Conservation (phyloP, 805 yeast genomes). For the Lipomyces sp. region DNA sequence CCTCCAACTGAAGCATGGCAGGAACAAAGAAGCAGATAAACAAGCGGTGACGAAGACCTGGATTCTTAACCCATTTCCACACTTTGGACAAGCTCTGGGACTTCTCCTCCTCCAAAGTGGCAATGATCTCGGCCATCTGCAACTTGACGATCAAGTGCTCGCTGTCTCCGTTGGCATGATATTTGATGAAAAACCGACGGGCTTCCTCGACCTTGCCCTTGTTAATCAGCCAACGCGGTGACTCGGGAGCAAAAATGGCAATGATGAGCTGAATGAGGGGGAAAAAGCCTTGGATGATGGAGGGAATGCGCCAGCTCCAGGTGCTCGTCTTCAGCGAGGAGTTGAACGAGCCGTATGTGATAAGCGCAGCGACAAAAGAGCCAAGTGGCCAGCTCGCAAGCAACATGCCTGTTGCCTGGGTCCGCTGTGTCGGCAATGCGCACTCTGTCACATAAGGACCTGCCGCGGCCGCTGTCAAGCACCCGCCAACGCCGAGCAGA, state of each 20-base stretch:
- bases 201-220: slow-evolving; percentile 58
- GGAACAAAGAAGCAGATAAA: slow-evolving; percentile 40
- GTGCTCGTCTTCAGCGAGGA: slow-evolving; percentile 23
- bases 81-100: slow-evolving; percentile 39
- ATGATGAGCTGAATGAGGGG: slow-evolving; percentile 49
- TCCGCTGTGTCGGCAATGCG: slow-evolving; percentile 20
- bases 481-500: slow-evolving; percentile 39
- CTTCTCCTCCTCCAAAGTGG: slow-evolving; percentile 45
- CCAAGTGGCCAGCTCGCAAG: slow-evolving; percentile 37
- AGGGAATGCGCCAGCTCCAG: slow-evolving; percentile 56
- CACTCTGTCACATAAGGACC: slow-evolving; percentile 10
- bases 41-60: slow-evolving; percentile 45
- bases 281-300: slow-evolving; percentile 49
- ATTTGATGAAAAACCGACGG: slow-evolving; percentile 41
- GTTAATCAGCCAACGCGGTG: slow-evolving; percentile 68
- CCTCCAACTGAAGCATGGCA: slow-evolving; percentile 47
- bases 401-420: slow-evolving; percentile 41
- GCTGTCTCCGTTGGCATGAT: slow-evolving; percentile 44
- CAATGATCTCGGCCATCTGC: slow-evolving; percentile 43
- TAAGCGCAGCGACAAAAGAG: slow-evolving; percentile 50
- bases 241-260: slow-evolving; percentile 52
- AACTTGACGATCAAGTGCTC: slow-evolving; percentile 39
- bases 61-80: slow-evolving; percentile 42
- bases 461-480: slow-evolving; percentile 4
- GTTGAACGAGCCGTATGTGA: slow-evolving; percentile 46